Conservation (phyloP, 78 protist genomes). For the Speleostelium caveatum region DNA sequence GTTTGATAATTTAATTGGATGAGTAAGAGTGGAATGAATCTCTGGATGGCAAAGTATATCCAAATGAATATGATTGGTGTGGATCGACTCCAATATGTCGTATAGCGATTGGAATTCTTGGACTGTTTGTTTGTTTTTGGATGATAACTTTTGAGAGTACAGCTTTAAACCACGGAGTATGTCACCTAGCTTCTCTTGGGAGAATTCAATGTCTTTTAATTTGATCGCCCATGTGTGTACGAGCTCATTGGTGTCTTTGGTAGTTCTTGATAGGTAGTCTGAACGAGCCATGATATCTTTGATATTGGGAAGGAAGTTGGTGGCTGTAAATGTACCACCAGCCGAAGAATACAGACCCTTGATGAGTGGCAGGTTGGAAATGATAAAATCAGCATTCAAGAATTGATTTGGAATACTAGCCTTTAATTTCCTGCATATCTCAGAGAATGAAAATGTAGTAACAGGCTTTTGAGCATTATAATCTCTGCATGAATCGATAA, state of each 20-base stretch:
- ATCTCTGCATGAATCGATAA: no score
- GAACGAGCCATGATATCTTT: conserved; percentile 3
- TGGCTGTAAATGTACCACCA: conserved; percentile 29
- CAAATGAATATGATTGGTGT: background rate
- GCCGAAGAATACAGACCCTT: conserved; percentile 30
- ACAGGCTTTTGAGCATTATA: no score
- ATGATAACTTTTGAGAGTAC: no score
- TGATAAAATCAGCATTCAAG: background rate
- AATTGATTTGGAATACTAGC: background rate
- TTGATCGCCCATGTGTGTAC: conserved; percentile 1
- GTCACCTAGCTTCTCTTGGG: conserved; percentile 30
- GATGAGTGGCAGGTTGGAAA: background rate
- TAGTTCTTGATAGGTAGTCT: conserved; percentile 5
- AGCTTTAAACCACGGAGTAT: conserved; percentile 53
- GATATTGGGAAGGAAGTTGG: conserved; percentile 16
- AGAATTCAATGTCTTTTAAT: conserved; percentile 1
- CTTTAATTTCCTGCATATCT: no score
- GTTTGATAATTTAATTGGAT: no score
- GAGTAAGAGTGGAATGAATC: background rate
- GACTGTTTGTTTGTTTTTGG: background rate
- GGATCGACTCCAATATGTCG: background rate
- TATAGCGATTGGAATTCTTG: background rate
- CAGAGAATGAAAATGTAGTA: no score
- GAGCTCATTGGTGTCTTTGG: background rate
- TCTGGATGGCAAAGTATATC: background rate